Evolutionary conservation across 441 rosid species (phyloP).

Genomic region (Flueggea neowawraea): DNA sequence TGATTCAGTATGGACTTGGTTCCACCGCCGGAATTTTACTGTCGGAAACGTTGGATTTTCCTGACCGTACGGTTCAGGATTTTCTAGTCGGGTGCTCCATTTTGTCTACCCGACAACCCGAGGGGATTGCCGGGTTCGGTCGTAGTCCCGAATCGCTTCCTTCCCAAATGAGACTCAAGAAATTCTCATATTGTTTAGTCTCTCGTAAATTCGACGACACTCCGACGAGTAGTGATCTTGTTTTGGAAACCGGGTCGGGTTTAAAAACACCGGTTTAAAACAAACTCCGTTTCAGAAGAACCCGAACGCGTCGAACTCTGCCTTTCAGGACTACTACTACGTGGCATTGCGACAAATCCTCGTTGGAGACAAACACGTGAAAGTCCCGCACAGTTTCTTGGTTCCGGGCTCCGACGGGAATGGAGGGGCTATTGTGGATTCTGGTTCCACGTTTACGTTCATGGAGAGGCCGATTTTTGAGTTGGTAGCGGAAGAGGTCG

Average conservation of each 20-base stretch:
- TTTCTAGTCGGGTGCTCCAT: constrained; percentile 75
- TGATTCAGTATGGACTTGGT: constrained; percentile 72
- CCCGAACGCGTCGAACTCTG: constrained; percentile 26
- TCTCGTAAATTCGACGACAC: constrained; percentile 59
- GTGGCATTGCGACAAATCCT: constrained; percentile 51
- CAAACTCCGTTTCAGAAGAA: constrained; percentile 42
- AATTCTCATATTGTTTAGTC: constrained; percentile 71
- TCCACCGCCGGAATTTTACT: constrained; percentile 63
- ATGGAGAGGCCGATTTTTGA: constrained; percentile 64
- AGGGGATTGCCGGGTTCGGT: constrained; percentile 89
- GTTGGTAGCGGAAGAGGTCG: constrained; percentile 48
- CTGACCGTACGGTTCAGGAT: constrained; percentile 38
- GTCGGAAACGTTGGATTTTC: constrained; percentile 47
- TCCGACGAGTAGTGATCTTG: constrained; percentile 45
- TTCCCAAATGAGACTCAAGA: constrained; percentile 54
- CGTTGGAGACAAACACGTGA: constrained; percentile 56
- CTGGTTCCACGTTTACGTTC: constrained; percentile 84
- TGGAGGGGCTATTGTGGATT: constrained; percentile 90
- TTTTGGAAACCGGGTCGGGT: constrained; percentile 46
- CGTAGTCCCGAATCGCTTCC: constrained; percentile 64
- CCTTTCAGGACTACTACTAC: constrained; percentile 57
- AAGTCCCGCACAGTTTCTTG: constrained; percentile 53
- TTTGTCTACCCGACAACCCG: constrained; percentile 64
- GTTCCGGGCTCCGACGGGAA: constrained; percentile 55
- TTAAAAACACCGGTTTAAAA: constrained; percentile 41